Evolutionary conservation across 192 early-diverging fungal species (phyloP).

Genomic region (Martensiomyces pterosporus): DNA sequence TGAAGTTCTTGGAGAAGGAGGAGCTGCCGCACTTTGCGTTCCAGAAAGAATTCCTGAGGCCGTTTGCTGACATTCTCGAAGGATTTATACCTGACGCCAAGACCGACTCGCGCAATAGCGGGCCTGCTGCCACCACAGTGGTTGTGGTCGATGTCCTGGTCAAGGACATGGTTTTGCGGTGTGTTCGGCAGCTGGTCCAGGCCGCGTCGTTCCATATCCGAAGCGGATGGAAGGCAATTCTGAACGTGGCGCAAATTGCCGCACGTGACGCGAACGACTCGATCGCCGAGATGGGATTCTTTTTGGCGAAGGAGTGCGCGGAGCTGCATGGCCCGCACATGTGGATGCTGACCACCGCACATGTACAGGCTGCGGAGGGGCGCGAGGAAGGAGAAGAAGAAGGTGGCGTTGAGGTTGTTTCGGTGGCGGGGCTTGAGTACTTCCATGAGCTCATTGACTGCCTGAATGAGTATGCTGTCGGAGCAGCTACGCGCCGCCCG

Average conservation of each 20-base stretch:
- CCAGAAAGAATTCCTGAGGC: conserved; percentile 90
- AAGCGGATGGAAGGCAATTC: conserved; percentile 74
- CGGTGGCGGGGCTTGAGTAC: conserved; percentile 38
- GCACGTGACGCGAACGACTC: conserved; percentile 64
- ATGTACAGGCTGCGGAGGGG: background rate
- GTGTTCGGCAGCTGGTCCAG: conserved; percentile 71
- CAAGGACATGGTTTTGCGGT: conserved; percentile 74
- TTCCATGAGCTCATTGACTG: conserved; percentile 48
- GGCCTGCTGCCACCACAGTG: no score
- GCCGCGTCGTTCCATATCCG: conserved; percentile 72
- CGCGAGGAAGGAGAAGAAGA: background rate
- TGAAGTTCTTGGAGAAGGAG: conserved; percentile 94
- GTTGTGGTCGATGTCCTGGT: conserved; percentile 38
- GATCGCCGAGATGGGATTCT: conserved; percentile 73
- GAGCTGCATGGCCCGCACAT: conserved; percentile 33
- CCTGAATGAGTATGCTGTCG: conserved; percentile 40
- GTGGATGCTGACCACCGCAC: conserved; percentile 19
- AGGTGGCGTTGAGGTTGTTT: conserved; percentile 9
- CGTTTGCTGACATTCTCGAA: conserved; percentile 76
- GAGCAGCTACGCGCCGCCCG: conserved; percentile 17
- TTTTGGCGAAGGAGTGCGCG: conserved; percentile 41
- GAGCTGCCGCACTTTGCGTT: conserved; percentile 91
- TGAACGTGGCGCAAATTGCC: conserved; percentile 60
- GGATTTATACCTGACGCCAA: conserved; percentile 64
- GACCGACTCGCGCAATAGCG: no score